Base-by-base conservation (phyloP, 345 rosid genomes). In the Ricinus communis region DNA sequence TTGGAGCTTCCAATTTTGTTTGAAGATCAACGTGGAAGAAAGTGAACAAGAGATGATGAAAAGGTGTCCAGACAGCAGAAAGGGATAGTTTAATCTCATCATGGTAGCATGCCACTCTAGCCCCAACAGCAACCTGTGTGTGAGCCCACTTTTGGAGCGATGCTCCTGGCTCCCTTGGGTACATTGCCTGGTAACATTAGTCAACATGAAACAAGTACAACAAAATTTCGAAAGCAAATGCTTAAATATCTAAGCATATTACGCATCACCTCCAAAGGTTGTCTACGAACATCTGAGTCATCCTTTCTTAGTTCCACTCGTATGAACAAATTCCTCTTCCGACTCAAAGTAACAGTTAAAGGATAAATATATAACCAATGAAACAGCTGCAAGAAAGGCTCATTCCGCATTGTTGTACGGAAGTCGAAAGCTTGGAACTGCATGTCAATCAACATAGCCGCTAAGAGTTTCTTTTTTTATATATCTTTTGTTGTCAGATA, bases 1-100 rank as follows among this genome's bases (percentile, higher is more conserved):
- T 90, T 75, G 99, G 97, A 81, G 97, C 96, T 86, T 95, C 99
- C 77, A 95, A 84, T 80, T 92, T 95, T 60, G 97, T 91, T 72
- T 92, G 99, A 74, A 95, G 96, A 84, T 95, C 99, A 72, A 92
- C 88, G 76, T 95, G 99, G 80, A 84, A 92, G 78, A 95, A 92
- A 66, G 99, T 95, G 87, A 95, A 95, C 75, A 95, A 74, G 58
- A 95, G 87, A 83, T 95, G 99, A 87, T 95, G 99, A 57, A 80
- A 70, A 31, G 97, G 97, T 56, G 97, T 95, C 99, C 97, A 95
- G 33, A 85, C 77, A 53, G 97, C 90, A 78, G 99, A 93, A 54
- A 95, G 93, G 36, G 91, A 90, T 74, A 89, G 82, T 83, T 92
- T 95, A 69, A 95, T 80, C 98, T 95, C 97, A 57, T 95, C 97